Evolutionary conservation across 768 basidiomycete genomes (phyloP).

Genomic region (Tylopilus subfusipes): DNA sequence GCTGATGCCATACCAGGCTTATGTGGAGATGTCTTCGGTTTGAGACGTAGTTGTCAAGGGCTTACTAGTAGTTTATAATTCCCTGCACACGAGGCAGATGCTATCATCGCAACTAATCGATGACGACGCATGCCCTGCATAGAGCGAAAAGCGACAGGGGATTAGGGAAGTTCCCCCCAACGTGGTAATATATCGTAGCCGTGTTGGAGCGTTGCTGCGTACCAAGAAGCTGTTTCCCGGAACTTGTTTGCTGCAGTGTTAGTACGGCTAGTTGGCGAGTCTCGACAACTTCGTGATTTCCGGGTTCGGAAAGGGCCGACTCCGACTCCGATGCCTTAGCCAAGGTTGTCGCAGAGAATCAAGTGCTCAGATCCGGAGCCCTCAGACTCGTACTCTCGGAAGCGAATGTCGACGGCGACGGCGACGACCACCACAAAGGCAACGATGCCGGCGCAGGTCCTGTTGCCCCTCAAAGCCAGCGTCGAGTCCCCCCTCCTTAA

Average conservation of each 20-base stretch:
- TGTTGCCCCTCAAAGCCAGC: constrained; percentile 37
- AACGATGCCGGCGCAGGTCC: constrained; percentile 19
- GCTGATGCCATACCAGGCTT: background rate
- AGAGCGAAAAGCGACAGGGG: no score
- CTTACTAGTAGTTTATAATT: constrained; percentile 1
- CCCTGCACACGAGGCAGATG: constrained; percentile 21
- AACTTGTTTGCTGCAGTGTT: no score
- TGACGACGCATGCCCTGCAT: background rate
- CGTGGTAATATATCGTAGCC: no score
- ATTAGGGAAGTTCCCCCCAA: background rate
- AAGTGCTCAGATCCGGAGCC: constrained; percentile 5
- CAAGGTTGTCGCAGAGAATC: no score
- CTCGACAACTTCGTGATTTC: no score
- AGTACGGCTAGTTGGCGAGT: no score
- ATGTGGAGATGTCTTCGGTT: background rate
- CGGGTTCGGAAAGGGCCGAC: no score
- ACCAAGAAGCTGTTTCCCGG: no score
- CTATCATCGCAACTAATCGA: constrained; percentile 3
- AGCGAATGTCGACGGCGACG: constrained; percentile 50
- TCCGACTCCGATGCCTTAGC: no score
- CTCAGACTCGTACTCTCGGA: background rate
- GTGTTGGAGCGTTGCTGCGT: no score
- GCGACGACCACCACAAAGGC: constrained; percentile 35
- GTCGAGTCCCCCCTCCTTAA: constrained; percentile 4
- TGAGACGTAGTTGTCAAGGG: constrained; percentile 5